Evolutionary conservation across 2,329 filamentous ascomycete species (phyloP), one percentile per base, ranked within the genome.

Genomic region (Colletotrichum salicis): DNA sequence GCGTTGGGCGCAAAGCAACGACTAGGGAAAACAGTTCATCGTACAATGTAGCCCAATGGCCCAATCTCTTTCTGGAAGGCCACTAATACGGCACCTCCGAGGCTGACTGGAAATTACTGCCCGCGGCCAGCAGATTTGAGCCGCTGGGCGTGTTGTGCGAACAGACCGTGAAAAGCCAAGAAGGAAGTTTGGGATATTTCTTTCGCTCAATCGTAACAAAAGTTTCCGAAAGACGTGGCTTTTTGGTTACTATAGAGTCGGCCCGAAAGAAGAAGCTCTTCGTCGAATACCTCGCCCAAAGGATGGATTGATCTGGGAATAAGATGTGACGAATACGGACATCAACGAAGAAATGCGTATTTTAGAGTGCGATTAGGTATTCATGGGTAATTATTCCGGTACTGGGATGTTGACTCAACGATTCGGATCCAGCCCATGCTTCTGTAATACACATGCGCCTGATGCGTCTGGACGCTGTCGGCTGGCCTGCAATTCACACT

Each of bases 61-160:
- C 83, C 81, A 60, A 75, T 77, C 72, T 71, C 58, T 33, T 61
- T 48, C n/a, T 15, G 77, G 48, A 83, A 76, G 29, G 78, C 76
- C 59, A 78, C 79, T 70, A 41, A 41, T 41, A 86, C 86, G n/a
- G 86, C 74, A 0, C 79, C 84, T 3, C 84, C 68, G 2, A 80
- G 77, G 1, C 81, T 79, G 19, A 81, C 79, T 8, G 82, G 82
- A 76, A 12, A 24, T 52, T 52, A 19, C 59, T 12, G 29, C 29
- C n/a, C 29, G 4, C 10, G n/a, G 33, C 41, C n/a, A 24, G n/a
- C 7, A 35, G 8, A 19, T 19, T 41, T 19, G 37, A 15, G 37
- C 37, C 37, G 37, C 37, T 27, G 19, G 22, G n/a, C 19, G 24
- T 27, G 29, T 22, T 35, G 45, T 52, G n/a, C n/a, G 29, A 62